Evolutionary conservation across 1,284 basidiomycete species (phyloP), one percentile per base, ranked within the genome.

Genomic region (Ceratobasidium sp.): DNA sequence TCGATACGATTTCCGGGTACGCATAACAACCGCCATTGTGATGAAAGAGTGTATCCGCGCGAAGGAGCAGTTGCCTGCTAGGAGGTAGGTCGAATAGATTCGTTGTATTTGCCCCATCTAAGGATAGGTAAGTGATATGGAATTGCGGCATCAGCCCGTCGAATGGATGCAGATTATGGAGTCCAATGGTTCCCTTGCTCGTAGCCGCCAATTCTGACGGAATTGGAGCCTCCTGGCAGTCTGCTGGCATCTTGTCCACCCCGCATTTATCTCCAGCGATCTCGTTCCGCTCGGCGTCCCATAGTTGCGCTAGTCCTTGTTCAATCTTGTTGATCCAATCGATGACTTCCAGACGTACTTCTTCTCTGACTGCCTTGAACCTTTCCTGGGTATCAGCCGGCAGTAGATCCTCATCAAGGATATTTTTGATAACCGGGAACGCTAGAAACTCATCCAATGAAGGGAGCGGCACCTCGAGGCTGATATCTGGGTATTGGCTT

Each of bases 101-200:
- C 10, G 36, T 43, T 14, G 59, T 62, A 23, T 39, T 62, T 5
- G 36, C 18, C 14, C 59, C 43, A 39, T 62, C 59, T 23, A 5
- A 26, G 18, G 0, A 23, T 3, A 14, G 18, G 30, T 26, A 62
- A 4, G 21, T 32, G 16, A 46, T 21, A 23, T 14, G 45, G 41
- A 62, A 46, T 30, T 62, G 41, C 41, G 59, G 59, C 9, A 43
- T 16, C 12, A 28, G n/a, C n/a, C n/a, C n/a, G n/a, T n/a, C 59
- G 43, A 46, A 16, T 8, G 21, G n/a, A 43, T 5, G 12, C 6
- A n/a, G 6, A 16, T 62, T 21, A 9, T 39, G 46, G 16, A 2
- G 28, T 26, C 23, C 10, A 23, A 34, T 39, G 6, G 16, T 48
- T 2, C 14, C 10, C 2, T n/a, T 48, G 9, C 18, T 23, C 1